phyloP scores from a whole-genome alignment of 83 land plant species.

The Thuja plicata region DNA sequence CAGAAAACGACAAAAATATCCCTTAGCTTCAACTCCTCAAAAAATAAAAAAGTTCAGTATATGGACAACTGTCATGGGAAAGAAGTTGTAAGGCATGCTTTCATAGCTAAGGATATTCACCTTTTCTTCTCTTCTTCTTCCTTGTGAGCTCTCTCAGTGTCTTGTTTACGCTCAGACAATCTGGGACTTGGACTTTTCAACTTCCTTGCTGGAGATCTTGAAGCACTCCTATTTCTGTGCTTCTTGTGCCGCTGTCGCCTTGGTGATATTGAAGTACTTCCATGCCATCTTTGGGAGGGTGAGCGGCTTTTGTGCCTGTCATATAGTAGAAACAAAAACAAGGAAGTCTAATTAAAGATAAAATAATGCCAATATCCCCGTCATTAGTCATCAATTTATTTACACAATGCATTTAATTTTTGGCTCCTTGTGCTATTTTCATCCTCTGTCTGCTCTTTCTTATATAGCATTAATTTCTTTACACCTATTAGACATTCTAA shows the following conservation, averaged over 20 bases:
- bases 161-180: background rate
- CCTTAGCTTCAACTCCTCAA: background rate
- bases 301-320: slow-evolving; percentile 2
- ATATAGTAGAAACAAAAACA: background rate
- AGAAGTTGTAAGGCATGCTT: background rate
- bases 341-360: background rate
- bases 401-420: background rate
- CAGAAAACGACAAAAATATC: background rate
- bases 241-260: background rate
- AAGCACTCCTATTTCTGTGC: slow-evolving; percentile 5
- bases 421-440: background rate
- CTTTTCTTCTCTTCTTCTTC: slow-evolving; percentile 15
- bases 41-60: background rate
- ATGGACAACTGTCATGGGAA: background rate
- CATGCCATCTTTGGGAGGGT: slow-evolving; percentile 6
- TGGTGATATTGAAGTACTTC: slow-evolving; percentile 11
- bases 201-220: slow-evolving; percentile 11
- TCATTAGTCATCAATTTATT: background rate
- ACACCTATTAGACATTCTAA: background rate
- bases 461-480: background rate
- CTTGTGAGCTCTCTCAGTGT: background rate
- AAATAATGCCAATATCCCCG: background rate
- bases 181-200: background rate
- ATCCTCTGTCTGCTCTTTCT: slow-evolving; percentile 3
- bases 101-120: slow-evolving; percentile 3